Evolutionary conservation across 2,329 filamentous ascomycete genomes (phyloP).

Genomic region (Alternaria sp.): DNA sequence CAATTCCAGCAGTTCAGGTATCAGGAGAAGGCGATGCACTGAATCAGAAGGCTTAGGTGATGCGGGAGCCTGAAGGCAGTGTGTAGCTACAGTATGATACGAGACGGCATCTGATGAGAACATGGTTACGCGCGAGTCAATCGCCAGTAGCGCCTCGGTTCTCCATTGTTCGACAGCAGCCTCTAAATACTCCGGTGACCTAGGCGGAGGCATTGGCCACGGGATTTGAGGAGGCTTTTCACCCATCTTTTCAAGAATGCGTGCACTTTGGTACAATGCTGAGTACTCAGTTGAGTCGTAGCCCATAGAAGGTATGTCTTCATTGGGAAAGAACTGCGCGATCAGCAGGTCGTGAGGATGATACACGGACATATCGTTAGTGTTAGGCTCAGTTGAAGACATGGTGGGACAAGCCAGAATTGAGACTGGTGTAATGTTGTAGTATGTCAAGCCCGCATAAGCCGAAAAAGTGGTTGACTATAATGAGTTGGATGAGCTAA

Average conservation of each 20-base stretch:
- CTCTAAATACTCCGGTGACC: neutral
- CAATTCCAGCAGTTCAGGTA: neutral
- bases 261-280: neutral
- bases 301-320: neutral
- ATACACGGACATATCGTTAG: neutral
- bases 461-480: neutral
- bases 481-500: neutral
- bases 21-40: neutral
- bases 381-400: neutral
- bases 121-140: neutral
- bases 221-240: neutral
- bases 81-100: neutral
- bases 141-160: neutral
- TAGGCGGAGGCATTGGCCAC: neutral
- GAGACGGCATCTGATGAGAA: neutral
- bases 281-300: neutral
- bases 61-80: neutral
- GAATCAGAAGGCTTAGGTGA: neutral
- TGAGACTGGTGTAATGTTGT: neutral
- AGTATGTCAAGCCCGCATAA: neutral
- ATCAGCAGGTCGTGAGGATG: conserved; percentile 6
- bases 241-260: neutral
- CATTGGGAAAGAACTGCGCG: conserved; percentile 1
- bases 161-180: conserved; percentile 1
- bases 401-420: neutral